Evolutionary conservation across 306 rosid species (phyloP).

Genomic region (Quercus mongolica): DNA sequence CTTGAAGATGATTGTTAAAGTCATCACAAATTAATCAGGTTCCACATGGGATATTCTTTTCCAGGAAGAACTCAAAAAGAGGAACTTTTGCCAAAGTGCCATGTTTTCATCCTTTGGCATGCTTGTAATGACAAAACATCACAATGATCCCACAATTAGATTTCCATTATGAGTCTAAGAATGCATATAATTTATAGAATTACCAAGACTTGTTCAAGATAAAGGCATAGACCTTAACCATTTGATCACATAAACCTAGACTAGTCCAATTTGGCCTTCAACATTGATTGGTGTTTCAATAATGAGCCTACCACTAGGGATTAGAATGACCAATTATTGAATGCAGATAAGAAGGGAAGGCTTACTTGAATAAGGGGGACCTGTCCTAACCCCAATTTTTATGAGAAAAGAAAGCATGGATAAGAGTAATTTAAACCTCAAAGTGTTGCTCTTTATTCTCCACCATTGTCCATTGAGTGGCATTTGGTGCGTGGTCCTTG

Average conservation of each 20-base stretch:
- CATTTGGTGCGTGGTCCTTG: constrained; percentile 59
- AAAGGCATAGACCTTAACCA: background rate
- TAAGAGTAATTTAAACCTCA: constrained; percentile 22
- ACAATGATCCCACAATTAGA: background rate
- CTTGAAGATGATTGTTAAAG: background rate
- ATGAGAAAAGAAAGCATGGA: constrained; percentile 14
- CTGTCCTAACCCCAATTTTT: constrained; percentile 40
- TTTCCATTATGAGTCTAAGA: too few species aligned
- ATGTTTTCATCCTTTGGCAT: background rate
- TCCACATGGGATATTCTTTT: background rate
- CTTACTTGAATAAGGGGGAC: constrained; percentile 34
- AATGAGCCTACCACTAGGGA: background rate
- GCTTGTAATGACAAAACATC: background rate
- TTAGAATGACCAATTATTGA: constrained; percentile 41
- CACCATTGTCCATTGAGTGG: constrained; percentile 59
- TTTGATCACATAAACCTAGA: background rate
- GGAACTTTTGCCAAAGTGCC: background rate
- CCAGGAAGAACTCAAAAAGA: background rate
- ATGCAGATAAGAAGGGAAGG: constrained; percentile 20
- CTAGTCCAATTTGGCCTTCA: background rate
- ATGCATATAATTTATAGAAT: too few species aligned
- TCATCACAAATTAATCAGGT: background rate
- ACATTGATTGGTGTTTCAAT: background rate
- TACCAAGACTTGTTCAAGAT: too few species aligned
- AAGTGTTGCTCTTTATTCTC: constrained; percentile 66